phyloP scores from a whole-genome alignment of 1,139 yeast genomes.

The Yarrowia galli region DNA sequence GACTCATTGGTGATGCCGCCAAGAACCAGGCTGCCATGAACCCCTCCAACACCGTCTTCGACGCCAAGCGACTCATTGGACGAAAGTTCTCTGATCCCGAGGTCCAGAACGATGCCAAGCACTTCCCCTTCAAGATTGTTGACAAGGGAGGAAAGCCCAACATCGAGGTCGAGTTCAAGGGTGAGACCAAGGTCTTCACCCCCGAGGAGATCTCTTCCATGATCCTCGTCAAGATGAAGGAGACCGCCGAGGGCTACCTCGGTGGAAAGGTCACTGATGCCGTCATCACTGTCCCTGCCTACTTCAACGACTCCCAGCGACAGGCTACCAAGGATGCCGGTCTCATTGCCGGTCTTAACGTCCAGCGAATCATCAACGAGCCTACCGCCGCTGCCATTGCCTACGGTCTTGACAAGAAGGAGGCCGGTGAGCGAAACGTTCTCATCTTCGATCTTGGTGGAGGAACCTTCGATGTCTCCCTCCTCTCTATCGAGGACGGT shows the following conservation, averaged over 20 bases:
- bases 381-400: slow-evolving; percentile 99
- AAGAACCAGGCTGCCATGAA: slow-evolving; percentile 90
- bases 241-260: slow-evolving; percentile 89
- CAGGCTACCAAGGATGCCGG: slow-evolving; percentile 99
- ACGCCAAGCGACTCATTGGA: slow-evolving; percentile 87
- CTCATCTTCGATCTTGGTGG: slow-evolving; percentile 96
- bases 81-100: slow-evolving; percentile 74
- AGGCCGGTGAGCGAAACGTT: slow-evolving; percentile 84
- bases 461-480: slow-evolving; percentile 92
- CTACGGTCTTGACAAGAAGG: slow-evolving; percentile 87
- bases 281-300: slow-evolving; percentile 96
- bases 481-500: slow-evolving; percentile 97
- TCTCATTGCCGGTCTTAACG: slow-evolving; percentile 93
- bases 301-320: slow-evolving; percentile 97
- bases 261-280: slow-evolving; percentile 92
- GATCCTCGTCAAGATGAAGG: slow-evolving; percentile 91
- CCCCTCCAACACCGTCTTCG: slow-evolving; percentile 80
- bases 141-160: slow-evolving; percentile 80
- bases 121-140: slow-evolving; percentile 74
- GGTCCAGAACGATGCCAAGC: slow-evolving; percentile 83
- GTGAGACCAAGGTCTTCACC: slow-evolving; percentile 73
- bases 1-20: slow-evolving; percentile 93
- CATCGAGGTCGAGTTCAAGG: slow-evolving; percentile 73
- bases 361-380: slow-evolving; percentile 93
- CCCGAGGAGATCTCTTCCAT: slow-evolving; percentile 93